Base-by-base conservation (phyloP, 495 filamentous ascomycete species). In the Lophiostoma macrostomum region DNA sequence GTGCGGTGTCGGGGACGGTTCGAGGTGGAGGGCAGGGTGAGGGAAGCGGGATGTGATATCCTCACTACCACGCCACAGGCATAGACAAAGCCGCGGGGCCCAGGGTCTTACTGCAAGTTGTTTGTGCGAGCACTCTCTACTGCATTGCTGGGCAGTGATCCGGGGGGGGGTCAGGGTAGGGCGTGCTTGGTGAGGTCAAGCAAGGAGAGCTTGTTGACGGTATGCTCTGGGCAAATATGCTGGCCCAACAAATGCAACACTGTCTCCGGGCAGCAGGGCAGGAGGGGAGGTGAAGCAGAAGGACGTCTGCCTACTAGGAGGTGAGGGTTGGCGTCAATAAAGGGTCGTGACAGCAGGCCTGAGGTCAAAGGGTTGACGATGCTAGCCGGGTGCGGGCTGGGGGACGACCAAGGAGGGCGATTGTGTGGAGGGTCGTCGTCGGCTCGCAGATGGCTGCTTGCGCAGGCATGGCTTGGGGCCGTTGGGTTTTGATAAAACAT, bases 401-500 rank as follows among this genome's bases (percentile, higher is more conserved):
- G n/a, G 47, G 18, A 27, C 13, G 6, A 19, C 23, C 20, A 14
- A 18, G 25, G 39, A 48, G 30, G 24, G 42, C 23, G 54, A 58
- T 20, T 14, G 19, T 12, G 46, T 14, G 30, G 36, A 32, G n/a
- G 43, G 38, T 27, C 19, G 39, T 44, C 10, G 52, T 52, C 52
- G 35, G 48, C 27, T 31, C 30, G 51, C 46, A 14, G 12, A 19
- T 34, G 25, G 49, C 39, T 35, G 50, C 50, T 40, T 55, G 36
- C 39, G 52, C 58, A 56, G 52, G 58, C 58, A 61, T 61, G 46
- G 56, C 50, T 60, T 60, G 57, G 58, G 58, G 52, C 52, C 39
- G 51, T 56, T 51, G 58, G 58, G 58, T 50, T 61, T 50, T 61
- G 58, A 61, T 61, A 61, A 56, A 52, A 52, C 58, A 61, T 61